Evolutionary conservation across 2,329 filamentous ascomycete species (phyloP), one percentile per base, ranked within the genome.

Genomic region (Trichophyton verrucosum): DNA sequence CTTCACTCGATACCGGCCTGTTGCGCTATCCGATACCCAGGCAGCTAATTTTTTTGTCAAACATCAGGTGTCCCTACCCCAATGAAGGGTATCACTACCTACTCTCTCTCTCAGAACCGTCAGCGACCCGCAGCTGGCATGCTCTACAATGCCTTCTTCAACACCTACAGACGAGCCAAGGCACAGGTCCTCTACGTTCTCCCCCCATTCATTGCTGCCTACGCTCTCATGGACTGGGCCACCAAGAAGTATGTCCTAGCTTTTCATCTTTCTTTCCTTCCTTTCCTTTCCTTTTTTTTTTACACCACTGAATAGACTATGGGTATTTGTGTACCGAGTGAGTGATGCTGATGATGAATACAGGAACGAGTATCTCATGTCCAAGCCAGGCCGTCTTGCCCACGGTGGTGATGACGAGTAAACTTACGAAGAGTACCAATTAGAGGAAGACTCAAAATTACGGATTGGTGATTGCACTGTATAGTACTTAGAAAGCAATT

Each of bases 161-260:
- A 99, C 84, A 86, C 85, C 69, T 95, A 88, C 83, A 86, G 94
- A 76, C 86, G 94, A 71, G 88, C 87, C 78, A 86, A 85, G 74
- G 76, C 82, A 68, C 94, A 97, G 81, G 85, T 95, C 68, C 85
- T 97, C 68, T 99, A 91, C 83, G 86, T 91, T 76, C 82, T 86
- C 27, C 88, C 94, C 63, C 87, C 91, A 44, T 78, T 96, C 68
- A 70, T 94, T 65, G 75, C 81, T 67, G 91, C 83, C 67, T 99
- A 97, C 80, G 84, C 86, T 73, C 73, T 84, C 67, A 88, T 97
- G 86, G 78, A 88, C 73, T 99, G 94, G 94, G 92, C 94, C 67
- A 86, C 84, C 71, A 86, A 96, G 78, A 85, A 86, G 94, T 97
- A 83, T 69, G 85, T 53, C 46, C 46, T 13, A 33, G 15, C 30